Evolutionary conservation across 2,329 filamentous ascomycete species (phyloP).

Genomic region (Ophiostoma ulmi): DNA sequence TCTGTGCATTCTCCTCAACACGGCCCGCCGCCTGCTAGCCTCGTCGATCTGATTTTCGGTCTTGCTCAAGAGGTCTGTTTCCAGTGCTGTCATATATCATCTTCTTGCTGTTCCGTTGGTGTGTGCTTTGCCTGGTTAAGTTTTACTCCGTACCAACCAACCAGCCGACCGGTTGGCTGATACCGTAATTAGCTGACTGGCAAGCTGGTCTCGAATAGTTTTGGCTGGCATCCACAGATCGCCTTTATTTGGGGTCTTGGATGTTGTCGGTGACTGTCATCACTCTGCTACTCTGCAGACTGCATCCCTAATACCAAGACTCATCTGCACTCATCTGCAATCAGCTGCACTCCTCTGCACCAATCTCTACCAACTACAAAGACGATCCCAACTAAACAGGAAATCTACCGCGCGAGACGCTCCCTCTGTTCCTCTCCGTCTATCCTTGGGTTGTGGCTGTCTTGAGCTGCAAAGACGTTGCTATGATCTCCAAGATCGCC

Average conservation of each 20-base stretch:
- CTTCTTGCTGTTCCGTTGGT: background rate
- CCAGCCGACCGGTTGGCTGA: background rate
- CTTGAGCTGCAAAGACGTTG: background rate
- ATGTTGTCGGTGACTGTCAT: background rate
- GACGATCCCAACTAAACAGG: background rate
- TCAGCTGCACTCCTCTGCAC: background rate
- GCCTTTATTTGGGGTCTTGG: background rate
- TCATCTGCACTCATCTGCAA: background rate
- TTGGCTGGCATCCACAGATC: background rate
- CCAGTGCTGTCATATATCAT: background rate
- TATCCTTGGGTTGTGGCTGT: background rate
- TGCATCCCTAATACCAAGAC: background rate
- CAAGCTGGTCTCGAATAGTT: background rate
- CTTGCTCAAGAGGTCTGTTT: background rate
- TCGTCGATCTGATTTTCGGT: background rate
- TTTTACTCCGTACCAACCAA: background rate
- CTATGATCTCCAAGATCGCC: background rate
- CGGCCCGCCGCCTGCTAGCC: constrained; percentile 7
- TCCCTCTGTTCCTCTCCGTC: background rate
- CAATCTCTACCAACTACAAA: background rate
- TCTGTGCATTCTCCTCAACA: constrained; percentile 14
- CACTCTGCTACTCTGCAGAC: background rate
- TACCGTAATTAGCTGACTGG: background rate
- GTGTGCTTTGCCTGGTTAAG: background rate
- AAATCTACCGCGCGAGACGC: background rate